Evolutionary conservation across 139 green algal genomes (phyloP).

Genomic region (Micractinium conductrix): DNA sequence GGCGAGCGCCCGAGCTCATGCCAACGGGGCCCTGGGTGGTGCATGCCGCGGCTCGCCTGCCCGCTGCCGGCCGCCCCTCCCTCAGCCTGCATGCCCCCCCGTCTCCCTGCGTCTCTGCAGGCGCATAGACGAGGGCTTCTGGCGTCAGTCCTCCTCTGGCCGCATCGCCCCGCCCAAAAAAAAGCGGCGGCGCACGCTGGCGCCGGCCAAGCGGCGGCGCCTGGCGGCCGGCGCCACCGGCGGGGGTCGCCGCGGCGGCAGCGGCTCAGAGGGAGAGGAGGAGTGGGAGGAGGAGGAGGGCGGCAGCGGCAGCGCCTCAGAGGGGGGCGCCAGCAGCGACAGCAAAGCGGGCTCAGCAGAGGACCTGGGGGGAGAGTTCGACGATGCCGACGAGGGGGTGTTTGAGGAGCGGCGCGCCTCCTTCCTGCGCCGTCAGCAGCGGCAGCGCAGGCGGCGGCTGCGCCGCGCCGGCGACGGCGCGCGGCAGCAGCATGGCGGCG

Average conservation of each 20-base stretch:
- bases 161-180: neutral
- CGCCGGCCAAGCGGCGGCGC: slow-evolving; percentile 32
- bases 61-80: no score
- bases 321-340: slow-evolving; percentile 17
- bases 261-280: slow-evolving; percentile 1
- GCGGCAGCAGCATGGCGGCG: neutral
- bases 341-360: slow-evolving; percentile 31
- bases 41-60: no score
- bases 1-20: no score
- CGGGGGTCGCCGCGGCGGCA: neutral
- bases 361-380: slow-evolving; percentile 59
- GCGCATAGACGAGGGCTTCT: slow-evolving; percentile 57
- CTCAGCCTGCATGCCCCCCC: no score
- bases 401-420: slow-evolving; percentile 48
- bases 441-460: slow-evolving; percentile 19
- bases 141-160: slow-evolving; percentile 40
- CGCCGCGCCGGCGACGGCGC: neutral
- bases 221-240: neutral
- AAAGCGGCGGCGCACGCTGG: slow-evolving; percentile 44
- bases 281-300: slow-evolving; percentile 1
- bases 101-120: neutral
- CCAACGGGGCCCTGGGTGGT: no score
- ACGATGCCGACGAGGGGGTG: slow-evolving; percentile 62
- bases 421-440: slow-evolving; percentile 24
- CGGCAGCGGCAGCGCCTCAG: slow-evolving; percentile 10